Conservation (phyloP, 179 eudicot genomes). For the Silene noctiflora region DNA sequence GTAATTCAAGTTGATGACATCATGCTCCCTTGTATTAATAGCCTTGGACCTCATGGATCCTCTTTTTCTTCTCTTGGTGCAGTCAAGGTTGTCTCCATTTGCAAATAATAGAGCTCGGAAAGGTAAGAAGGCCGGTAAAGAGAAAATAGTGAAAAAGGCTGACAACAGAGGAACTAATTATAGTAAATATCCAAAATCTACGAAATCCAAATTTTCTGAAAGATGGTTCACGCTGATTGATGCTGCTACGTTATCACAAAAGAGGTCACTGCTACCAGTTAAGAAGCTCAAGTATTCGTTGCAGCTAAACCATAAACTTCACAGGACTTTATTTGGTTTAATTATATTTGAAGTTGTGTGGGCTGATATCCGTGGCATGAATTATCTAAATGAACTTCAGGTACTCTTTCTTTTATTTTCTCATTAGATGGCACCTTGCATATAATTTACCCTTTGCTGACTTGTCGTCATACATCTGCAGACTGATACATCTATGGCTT, state of each 20-base stretch:
- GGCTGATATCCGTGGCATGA: slow-evolving; percentile 84
- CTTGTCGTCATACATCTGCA: slow-evolving; percentile 34
- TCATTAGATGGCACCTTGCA: slow-evolving; percentile 9
- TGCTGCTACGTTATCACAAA: slow-evolving; percentile 66
- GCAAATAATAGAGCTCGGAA: slow-evolving; percentile 72
- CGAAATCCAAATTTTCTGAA: slow-evolving; percentile 38
- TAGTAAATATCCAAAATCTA: slow-evolving; percentile 24
- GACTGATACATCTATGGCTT: slow-evolving; percentile 89
- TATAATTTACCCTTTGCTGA: slow-evolving; percentile 14
- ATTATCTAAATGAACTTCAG: slow-evolving; percentile 95
- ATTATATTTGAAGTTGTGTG: slow-evolving; percentile 88
- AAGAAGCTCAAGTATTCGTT: slow-evolving; percentile 73
- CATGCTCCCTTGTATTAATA: slow-evolving; percentile 17
- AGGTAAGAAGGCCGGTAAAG: slow-evolving; percentile 40
- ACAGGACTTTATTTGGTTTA: slow-evolving; percentile 82
- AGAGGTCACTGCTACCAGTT: slow-evolving; percentile 81
- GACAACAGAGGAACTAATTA: slow-evolving; percentile 31
- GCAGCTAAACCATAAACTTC: slow-evolving; percentile 64
- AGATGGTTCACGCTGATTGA: slow-evolving; percentile 76
- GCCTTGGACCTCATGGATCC: slow-evolving; percentile 12
- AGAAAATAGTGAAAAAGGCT: slow-evolving; percentile 36
- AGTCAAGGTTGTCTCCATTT: slow-evolving; percentile 96
- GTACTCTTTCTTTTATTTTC: slow-evolving; percentile 30
- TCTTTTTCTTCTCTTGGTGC: slow-evolving; percentile 19
- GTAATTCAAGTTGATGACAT: slow-evolving; percentile 31